phyloP scores from a whole-genome alignment of 225 moss, liverwort and hornwort genomes.

The Takakia lepidozioides region DNA sequence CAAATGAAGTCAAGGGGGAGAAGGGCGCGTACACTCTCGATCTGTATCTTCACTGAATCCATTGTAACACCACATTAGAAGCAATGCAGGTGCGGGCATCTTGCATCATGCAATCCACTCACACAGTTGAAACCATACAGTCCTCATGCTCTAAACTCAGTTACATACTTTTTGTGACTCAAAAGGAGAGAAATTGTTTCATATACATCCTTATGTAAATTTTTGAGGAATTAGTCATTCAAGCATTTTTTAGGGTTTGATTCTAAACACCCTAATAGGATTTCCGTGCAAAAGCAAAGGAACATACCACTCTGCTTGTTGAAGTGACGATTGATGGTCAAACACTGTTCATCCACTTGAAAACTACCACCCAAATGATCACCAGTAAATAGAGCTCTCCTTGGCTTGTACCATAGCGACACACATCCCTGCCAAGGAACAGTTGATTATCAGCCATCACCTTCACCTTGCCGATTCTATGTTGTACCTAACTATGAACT shows the following conservation, averaged over 20 bases:
- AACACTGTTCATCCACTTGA: conserved; percentile 1
- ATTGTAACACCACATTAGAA: background rate
- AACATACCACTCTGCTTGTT: conserved; percentile 32
- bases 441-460: no score
- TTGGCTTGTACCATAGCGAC: conserved; percentile 30
- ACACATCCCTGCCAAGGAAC: conserved; percentile 35
- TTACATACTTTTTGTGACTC: background rate
- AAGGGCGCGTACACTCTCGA: conserved; percentile 34
- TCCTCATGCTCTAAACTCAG: background rate
- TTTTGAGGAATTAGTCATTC: background rate
- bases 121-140: background rate
- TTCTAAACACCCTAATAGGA: no score
- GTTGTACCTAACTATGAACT: no score
- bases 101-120: background rate
- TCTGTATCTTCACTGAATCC: conserved; percentile 42
- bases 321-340: background rate
- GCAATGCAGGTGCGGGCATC: no score
- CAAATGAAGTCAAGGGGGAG: conserved; percentile 50
- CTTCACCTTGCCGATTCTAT: no score
- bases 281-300: background rate
- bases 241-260: no score
- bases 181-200: background rate
- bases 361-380: conserved; percentile 39
- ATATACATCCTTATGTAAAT: background rate
- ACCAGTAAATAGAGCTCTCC: conserved; percentile 31